These are phyloP conservation scores for Dactylellina leptospora DNA, from an alignment of 2,329 filamentous ascomycete species.

Conservation along the genomic window DNA sequence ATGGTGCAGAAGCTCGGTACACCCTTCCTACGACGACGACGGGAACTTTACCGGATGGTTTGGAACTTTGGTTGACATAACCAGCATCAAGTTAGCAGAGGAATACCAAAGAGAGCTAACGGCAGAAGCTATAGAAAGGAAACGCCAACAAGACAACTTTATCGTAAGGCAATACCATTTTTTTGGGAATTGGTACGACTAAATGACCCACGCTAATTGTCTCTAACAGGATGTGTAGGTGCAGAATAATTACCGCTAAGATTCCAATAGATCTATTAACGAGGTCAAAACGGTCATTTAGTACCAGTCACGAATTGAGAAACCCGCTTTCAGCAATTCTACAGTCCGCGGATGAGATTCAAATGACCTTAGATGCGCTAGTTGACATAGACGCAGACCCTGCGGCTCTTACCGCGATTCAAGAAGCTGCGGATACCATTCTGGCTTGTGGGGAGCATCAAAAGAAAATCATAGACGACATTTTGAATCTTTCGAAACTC, in stretches of 20 bases:
- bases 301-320: slow-evolving; percentile 58
- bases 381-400: slow-evolving; percentile 57
- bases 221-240: slow-evolving; percentile 35
- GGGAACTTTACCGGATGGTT: slow-evolving; percentile 52
- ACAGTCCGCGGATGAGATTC: slow-evolving; percentile 79
- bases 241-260: background rate
- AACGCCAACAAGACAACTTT: slow-evolving; percentile 79
- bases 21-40: slow-evolving; percentile 47
- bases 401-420: slow-evolving; percentile 61
- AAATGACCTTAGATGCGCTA: slow-evolving; percentile 56
- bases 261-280: no score
- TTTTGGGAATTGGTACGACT: no score
- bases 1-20: slow-evolving; percentile 48
- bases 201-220: no score
- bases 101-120: slow-evolving; percentile 56
- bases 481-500: slow-evolving; percentile 73
- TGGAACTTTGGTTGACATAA: slow-evolving; percentile 53
- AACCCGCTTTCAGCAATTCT: slow-evolving; percentile 78
- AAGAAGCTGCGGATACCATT: slow-evolving; percentile 83
- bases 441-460: slow-evolving; percentile 81
- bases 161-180: slow-evolving; percentile 69
- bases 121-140: slow-evolving; percentile 67
- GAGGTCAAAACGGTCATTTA: no score
- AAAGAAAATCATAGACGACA: slow-evolving; percentile 75
- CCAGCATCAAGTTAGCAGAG: slow-evolving; percentile 52